phyloP scores from a whole-genome alignment of 108 stramenopile genomes.

The Epipyxis sp. region DNA sequence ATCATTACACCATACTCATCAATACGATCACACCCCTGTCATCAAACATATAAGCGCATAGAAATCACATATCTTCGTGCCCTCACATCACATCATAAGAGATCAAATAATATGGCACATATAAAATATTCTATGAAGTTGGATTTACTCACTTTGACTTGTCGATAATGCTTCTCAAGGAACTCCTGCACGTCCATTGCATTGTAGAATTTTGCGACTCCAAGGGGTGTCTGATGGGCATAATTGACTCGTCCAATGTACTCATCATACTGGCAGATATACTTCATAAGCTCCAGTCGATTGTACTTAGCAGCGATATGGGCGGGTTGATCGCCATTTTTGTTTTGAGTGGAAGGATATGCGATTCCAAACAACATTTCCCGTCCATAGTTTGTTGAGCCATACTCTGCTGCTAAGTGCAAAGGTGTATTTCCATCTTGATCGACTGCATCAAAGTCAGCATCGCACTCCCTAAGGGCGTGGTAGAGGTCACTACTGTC shows the following conservation, averaged over 20 bases:
- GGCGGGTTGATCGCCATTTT: constrained; percentile 23
- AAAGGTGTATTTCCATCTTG: constrained; percentile 24
- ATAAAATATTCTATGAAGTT: no score
- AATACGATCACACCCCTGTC: no score
- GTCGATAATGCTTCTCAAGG: neutral
- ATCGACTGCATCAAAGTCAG: neutral
- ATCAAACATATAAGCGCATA: no score
- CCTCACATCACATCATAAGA: no score
- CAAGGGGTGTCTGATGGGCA: neutral
- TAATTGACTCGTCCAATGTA: constrained; percentile 23
- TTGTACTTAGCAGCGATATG: constrained; percentile 26
- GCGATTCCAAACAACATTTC: neutral
- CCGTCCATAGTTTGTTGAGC: neutral
- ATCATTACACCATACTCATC: no score
- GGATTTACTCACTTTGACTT: no score
- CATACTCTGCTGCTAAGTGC: neutral
- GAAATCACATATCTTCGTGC: no score
- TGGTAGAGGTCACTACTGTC: no score
- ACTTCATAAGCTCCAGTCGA: neutral
- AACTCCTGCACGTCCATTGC: neutral
- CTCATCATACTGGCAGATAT: constrained; percentile 15
- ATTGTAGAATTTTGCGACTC: constrained; percentile 8
- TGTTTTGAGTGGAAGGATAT: constrained; percentile 27
- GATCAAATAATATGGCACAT: no score
- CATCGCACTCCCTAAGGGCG: neutral